These are phyloP conservation scores for Ogataea zsoltii DNA, from an alignment of 805 yeast species.

Conservation along the genomic window DNA sequence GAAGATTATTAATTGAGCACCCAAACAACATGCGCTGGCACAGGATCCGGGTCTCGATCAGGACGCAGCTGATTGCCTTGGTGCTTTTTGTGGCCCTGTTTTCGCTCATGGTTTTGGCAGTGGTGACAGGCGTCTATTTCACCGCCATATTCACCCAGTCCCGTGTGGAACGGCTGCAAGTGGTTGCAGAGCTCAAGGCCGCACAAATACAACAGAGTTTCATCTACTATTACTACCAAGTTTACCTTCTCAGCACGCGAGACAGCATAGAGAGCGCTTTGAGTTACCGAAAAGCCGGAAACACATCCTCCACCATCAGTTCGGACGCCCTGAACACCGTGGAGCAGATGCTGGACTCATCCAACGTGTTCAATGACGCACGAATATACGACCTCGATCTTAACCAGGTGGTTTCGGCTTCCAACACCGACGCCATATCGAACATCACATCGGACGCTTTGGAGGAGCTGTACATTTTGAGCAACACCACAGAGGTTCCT, in stretches of 20 bases:
- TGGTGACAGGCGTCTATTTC: constrained; percentile 76
- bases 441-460: constrained; percentile 42
- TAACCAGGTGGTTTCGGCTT: constrained; percentile 44
- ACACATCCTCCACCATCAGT: constrained; percentile 54
- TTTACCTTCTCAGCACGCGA: constrained; percentile 61
- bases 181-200: constrained; percentile 79
- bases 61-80: constrained; percentile 71
- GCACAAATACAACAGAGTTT: constrained; percentile 74
- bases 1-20: no score
- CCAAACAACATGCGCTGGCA: constrained; percentile 22
- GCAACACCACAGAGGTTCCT: constrained; percentile 36
- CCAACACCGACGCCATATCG: constrained; percentile 33
- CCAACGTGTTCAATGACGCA: constrained; percentile 63
- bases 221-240: constrained; percentile 64
- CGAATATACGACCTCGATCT: constrained; percentile 65
- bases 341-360: constrained; percentile 63
- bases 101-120: constrained; percentile 65
- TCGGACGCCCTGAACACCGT: constrained; percentile 45
- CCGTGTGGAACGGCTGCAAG: constrained; percentile 69
- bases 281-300: constrained; percentile 69
- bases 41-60: constrained; percentile 56
- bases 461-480: constrained; percentile 38
- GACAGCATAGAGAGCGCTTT: constrained; percentile 63
- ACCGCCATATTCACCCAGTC: constrained; percentile 58
- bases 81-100: constrained; percentile 69